A percentile compares a stretch with the other conserved stretches of the same genome.
Conservation (phyloP, 106 monocot species). For the Dendrobium nobile region DNA sequence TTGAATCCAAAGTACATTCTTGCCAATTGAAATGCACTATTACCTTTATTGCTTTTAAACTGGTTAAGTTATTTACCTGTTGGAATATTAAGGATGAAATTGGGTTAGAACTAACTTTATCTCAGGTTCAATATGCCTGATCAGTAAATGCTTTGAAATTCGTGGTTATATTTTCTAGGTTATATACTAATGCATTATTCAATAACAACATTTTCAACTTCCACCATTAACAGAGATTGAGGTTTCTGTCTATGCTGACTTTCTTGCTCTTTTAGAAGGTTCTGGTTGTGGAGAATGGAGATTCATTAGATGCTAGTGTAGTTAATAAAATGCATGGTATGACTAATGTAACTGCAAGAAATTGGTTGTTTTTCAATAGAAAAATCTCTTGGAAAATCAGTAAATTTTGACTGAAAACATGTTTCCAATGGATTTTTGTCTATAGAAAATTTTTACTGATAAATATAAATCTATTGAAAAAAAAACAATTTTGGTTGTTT, state of each 20-base stretch:
- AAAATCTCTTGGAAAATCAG: no score
- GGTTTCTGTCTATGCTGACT: background rate
- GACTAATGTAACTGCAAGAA: background rate
- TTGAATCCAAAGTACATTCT: background rate
- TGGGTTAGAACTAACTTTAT: background rate
- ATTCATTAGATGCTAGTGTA: background rate
- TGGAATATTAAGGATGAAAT: background rate
- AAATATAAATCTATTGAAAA: no score
- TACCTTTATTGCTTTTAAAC: background rate
- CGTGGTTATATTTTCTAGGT: background rate
- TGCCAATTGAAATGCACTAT: background rate
- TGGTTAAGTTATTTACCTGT: background rate
- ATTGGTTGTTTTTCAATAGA: no score
- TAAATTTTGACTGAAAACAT: no score
- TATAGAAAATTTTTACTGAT: no score
- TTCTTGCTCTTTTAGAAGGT: background rate
- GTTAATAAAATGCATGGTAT: background rate
- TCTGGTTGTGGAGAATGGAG: background rate
- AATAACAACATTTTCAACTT: background rate
- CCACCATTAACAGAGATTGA: background rate
- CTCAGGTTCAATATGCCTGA: background rate
- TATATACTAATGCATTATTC: background rate
- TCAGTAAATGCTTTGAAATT: background rate
- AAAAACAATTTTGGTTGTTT: no score
- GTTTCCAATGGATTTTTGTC: no score